These are phyloP conservation scores for Podospora appendiculata DNA, from an alignment of 495 filamentous ascomycete genomes.

Conservation along the genomic window DNA sequence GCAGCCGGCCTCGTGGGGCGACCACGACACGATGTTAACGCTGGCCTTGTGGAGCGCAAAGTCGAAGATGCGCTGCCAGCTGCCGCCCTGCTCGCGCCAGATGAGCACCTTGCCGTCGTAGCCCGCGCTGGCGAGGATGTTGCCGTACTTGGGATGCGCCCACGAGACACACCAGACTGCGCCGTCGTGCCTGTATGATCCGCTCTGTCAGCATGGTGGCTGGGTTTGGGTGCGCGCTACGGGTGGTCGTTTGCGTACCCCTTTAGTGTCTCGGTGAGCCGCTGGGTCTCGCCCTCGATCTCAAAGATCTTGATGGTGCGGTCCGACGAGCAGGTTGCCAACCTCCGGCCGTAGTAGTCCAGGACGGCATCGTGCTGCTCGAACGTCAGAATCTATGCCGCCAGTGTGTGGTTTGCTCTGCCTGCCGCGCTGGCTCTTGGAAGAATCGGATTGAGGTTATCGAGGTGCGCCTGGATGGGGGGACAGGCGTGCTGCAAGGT, in stretches of 20 bases:
- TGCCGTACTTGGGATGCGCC: slow-evolving; percentile 98
- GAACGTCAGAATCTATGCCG: slow-evolving; percentile 4
- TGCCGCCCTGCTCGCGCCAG: slow-evolving; percentile 78
- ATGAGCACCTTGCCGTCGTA: slow-evolving; percentile 98
- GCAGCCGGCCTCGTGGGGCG: slow-evolving; percentile 92
- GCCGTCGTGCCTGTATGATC: slow-evolving; percentile 69
- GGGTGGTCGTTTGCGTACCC: slow-evolving; percentile 48
- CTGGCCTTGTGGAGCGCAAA: slow-evolving; percentile 86
- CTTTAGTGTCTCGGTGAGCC: slow-evolving; percentile 85
- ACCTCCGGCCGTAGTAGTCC: slow-evolving; percentile 94
- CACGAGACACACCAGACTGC: slow-evolving; percentile 96
- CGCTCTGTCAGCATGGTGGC: background rate
- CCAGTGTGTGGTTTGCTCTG: background rate
- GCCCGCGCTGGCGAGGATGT: slow-evolving; percentile 86
- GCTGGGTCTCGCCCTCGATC: slow-evolving; percentile 88
- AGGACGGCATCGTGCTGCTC: slow-evolving; percentile 69
- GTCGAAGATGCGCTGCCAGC: slow-evolving; percentile 80
- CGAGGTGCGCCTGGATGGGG: background rate
- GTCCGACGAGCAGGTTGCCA: slow-evolving; percentile 96
- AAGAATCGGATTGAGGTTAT: background rate
- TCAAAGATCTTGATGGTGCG: slow-evolving; percentile 99
- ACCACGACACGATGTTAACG: slow-evolving; percentile 94
- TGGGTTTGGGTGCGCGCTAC: background rate
- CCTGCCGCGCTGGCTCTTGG: background rate
- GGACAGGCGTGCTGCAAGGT: background rate